Evolutionary conservation across 345 rosid species (phyloP).

Genomic region (Syzygium jambos): DNA sequence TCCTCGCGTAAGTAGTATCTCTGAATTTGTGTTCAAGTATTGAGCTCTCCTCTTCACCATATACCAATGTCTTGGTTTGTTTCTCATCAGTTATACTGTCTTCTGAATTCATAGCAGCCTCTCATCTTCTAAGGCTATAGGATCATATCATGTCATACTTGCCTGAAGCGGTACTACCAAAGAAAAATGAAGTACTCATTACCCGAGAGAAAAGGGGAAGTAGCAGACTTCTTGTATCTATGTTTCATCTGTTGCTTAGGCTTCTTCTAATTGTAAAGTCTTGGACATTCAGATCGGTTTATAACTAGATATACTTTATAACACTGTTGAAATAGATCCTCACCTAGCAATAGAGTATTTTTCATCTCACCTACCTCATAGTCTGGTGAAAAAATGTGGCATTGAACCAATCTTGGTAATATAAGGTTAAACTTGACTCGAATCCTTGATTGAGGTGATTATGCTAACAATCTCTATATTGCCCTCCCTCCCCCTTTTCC

Average conservation of each 20-base stretch:
- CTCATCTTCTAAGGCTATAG: neutral
- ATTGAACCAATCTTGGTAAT: neutral
- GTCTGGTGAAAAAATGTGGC: neutral
- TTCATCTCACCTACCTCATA: neutral
- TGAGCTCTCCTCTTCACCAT: neutral
- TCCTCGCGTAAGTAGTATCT: slow-evolving; percentile 53
- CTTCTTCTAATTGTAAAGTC: neutral
- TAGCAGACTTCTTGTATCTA: neutral
- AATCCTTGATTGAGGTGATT: neutral
- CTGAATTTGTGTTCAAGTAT: neutral
- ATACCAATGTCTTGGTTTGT: neutral
- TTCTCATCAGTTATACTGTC: neutral
- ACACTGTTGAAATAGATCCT: neutral
- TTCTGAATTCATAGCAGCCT: neutral
- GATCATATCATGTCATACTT: neutral
- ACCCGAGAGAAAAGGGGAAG: neutral
- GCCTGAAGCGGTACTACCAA: neutral
- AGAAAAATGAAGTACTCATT: no score
- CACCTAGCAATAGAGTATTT: neutral
- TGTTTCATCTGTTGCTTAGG: neutral
- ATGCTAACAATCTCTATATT: neutral
- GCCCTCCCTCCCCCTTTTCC: neutral
- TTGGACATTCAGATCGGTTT: neutral
- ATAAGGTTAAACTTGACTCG: neutral
- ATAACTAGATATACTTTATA: neutral